Evolutionary conservation across 2,329 filamentous ascomycete genomes (phyloP), one percentile per base, ranked within the genome.

Genomic region (Colletotrichum tofieldiae): DNA sequence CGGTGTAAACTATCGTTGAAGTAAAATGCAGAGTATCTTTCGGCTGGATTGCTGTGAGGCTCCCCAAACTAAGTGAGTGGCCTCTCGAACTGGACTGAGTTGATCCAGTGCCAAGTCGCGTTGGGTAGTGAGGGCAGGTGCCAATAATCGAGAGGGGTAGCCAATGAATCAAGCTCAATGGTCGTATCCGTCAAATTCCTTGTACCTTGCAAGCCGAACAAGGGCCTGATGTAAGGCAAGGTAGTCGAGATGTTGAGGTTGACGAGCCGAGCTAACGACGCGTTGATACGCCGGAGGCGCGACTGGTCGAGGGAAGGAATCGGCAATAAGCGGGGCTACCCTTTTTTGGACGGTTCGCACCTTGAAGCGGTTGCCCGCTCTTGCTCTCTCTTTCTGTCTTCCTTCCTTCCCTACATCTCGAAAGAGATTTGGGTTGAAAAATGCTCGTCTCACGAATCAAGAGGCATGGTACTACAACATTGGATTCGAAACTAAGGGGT

Each of bases 261-360:
- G 39, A 67, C 18, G 51, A 43, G 20, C 26, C 41, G 41, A 61
- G 55, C 29, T 20, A 47, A 55, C 12, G 56, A 71, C 68, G 68
- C 64, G 68, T 71, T 58, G 32, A 43, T 37, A 56, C 56, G 66
- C 43, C 20, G 45, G 39, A 55, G 52, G 51, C 68, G 68, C 64
- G 68, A 37, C 23, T 49, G 39, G 45, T 7, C 11, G 5, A 26
- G 43, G 23, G 39, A 37, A 54, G 49, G 41, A 62, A 47, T 43
- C 51, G 35, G 60, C 49, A 51, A 69, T 32, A 37, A 71, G 68
- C 41, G 68, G 68, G 68, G 68, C 35, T 61, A 11, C 63, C 49
- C 14, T n/a, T 55, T 55, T 62, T 35, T 20, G 49, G 52, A 4
- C 35, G 51, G 41, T n/a, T 51, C 26, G 18, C 61, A 43, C 20